phyloP scores from a whole-genome alignment of 2,329 filamentous ascomycete genomes.

The Epichloe hybrida region DNA sequence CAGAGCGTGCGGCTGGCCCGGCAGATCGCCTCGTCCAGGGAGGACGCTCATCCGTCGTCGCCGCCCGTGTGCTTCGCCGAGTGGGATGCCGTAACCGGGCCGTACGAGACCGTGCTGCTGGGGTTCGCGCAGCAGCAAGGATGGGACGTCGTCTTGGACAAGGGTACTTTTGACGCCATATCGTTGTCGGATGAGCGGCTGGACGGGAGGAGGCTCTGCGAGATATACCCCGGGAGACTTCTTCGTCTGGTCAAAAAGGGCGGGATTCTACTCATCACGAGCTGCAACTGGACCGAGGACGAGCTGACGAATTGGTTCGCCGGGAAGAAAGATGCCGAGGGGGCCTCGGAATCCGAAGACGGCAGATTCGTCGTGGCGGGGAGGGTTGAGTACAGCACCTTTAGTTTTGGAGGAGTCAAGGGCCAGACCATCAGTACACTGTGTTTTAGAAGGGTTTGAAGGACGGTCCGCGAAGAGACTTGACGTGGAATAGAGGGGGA shows the following conservation, averaged over 20 bases:
- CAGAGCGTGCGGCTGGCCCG: slow-evolving; percentile 61
- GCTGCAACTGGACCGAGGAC: slow-evolving; percentile 94
- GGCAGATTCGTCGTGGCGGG: slow-evolving; percentile 46
- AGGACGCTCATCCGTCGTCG: too few relatives aligned
- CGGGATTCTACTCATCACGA: slow-evolving; percentile 74
- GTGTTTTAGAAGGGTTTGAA: slow-evolving; percentile 50
- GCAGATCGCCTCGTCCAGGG: slow-evolving; percentile 39
- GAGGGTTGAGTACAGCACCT: slow-evolving; percentile 68
- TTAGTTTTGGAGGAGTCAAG: slow-evolving; percentile 77
- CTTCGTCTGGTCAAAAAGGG: slow-evolving; percentile 53
- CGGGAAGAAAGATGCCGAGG: background rate
- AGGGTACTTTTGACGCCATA: slow-evolving; percentile 95
- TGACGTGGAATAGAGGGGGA: background rate
- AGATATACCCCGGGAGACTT: slow-evolving; percentile 61
- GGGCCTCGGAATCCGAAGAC: background rate
- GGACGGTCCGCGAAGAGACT: background rate
- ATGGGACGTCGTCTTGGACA: slow-evolving; percentile 91
- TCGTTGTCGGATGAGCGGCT: slow-evolving; percentile 51
- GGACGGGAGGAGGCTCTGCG: slow-evolving; percentile 49
- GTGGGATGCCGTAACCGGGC: slow-evolving; percentile 49
- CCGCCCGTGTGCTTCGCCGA: slow-evolving; percentile 33
- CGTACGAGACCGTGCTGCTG: slow-evolving; percentile 22
- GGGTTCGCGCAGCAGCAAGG: slow-evolving; percentile 27
- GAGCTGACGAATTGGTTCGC: slow-evolving; percentile 76
- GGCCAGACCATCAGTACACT: slow-evolving; percentile 82